Evolutionary conservation across 1,284 basidiomycete genomes (phyloP), one percentile per base, ranked within the genome.

Genomic region (Porodaedalea pini): DNA sequence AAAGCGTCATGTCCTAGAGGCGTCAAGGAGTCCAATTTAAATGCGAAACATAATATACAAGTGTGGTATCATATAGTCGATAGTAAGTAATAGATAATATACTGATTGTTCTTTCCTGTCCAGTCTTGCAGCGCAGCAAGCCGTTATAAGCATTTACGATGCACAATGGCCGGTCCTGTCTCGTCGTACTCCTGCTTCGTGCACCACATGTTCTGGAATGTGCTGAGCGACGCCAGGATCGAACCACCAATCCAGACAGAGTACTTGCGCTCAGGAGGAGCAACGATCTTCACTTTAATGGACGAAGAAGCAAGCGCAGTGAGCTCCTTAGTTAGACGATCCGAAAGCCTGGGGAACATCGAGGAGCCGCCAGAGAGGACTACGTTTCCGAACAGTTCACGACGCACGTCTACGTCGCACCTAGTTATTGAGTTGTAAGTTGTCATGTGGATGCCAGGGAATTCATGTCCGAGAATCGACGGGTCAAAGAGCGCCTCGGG

Each of bases 191-290:
- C 89, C 70, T 94, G 90, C 80, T 94, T 95, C 64, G 90, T 90
- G 79, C 88, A 89, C 92, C 91, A 94, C 68, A 93, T 74, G 70
- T 88, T 88, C 81, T 97, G 94, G 93, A 98, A 98, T 64, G 96
- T 98, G 67, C 86, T 91, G 59, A 98, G 85, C 57, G 94, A 97
- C 32, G 94, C 94, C 59, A 98, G 81, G 73, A 98, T 98, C 63
- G 94, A 97, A 69, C 96, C 95, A 84, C 96, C 95, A 70, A 98
- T 98, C 95, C 95, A 98, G 76, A 98, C 95, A 57, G 91, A 93
- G 83, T 92, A 93, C 74, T 93, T 94, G 69, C 93, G 81, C 79
- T 95, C 93, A 43, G 92, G 93, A 56, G 92, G 92, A 64, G 92
- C 90, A 60, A 93, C 88, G 57, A 94, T 93, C 86, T 93, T 95